phyloP scores from a whole-genome alignment of 1,284 basidiomycete genomes.

The Trametes sp. region DNA sequence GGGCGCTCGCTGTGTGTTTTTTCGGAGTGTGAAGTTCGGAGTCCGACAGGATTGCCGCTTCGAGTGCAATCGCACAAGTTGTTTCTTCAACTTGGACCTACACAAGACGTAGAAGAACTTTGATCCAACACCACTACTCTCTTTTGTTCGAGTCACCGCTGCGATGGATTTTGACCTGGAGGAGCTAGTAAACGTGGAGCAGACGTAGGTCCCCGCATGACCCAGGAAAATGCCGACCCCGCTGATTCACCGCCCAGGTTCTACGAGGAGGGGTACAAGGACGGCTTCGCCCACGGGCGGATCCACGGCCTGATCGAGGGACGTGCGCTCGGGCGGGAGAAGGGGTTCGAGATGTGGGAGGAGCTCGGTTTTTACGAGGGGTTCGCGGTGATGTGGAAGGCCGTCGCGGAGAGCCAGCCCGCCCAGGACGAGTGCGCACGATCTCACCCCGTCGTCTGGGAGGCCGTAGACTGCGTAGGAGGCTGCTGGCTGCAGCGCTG shows the following conservation, averaged over 20 bases:
- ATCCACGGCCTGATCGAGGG: slow-evolving; percentile 94
- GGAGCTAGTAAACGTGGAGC: slow-evolving; percentile 72
- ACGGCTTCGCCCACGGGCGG: slow-evolving; percentile 85
- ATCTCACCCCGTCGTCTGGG: not conserved
- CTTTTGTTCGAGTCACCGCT: too few relatives aligned
- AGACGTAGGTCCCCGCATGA: slow-evolving; percentile 54
- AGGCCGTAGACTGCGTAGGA: not conserved
- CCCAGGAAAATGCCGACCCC: not conserved
- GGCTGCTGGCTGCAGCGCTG: not conserved
- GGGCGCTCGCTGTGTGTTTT: not conserved
- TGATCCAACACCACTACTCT: not conserved
- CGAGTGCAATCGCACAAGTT: not conserved
- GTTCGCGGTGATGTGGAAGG: slow-evolving; percentile 77
- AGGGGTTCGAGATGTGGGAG: slow-evolving; percentile 97
- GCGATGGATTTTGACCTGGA: slow-evolving; percentile 61
- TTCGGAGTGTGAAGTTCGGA: slow-evolving; percentile 5
- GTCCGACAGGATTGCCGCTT: slow-evolving; percentile 17
- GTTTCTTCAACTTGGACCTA: slow-evolving; percentile 30
- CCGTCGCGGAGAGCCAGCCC: slow-evolving; percentile 51
- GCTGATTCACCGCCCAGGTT: slow-evolving; percentile 58
- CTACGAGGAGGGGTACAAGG: slow-evolving; percentile 79
- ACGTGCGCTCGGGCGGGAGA: slow-evolving; percentile 87
- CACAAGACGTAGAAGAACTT: slow-evolving; percentile 5
- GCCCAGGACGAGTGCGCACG: slow-evolving; percentile 58
- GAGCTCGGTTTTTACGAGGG: slow-evolving; percentile 95